Evolutionary conservation across 192 early-diverging fungal species (phyloP), one percentile per base, ranked within the genome.

Genomic region (Backusella parvicylindrica): DNA sequence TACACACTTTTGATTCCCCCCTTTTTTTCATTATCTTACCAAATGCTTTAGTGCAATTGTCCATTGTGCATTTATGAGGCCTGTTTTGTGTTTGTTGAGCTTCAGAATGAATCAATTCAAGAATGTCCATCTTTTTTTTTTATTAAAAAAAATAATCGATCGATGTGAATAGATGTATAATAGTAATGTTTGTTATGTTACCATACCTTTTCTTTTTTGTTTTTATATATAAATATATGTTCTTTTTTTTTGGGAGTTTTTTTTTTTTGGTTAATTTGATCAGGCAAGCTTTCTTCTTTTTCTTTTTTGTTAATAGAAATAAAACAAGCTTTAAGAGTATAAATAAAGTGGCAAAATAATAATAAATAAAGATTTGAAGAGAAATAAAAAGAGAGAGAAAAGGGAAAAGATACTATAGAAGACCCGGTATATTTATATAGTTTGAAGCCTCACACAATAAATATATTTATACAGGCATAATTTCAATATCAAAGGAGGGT

Each of bases 1-100:
- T 26, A 28, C 26, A 60, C 21, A 60, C 21, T 28, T 60, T 13
- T 28, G 2, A 23, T 21, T 6, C 18, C 49, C 23, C 23, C 21
- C 3, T 21, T 40, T 41, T 36, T 26, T 15, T 40, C 6, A 23
- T 40, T 31, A 47, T n/a, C 47, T 72, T 72, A 80, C 78, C 79
- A 75, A 95, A 95, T 41, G 88, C 83, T 81, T 95, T 95, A 66
- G 75, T 73, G 81, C 94, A 95, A 35, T 82, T 80, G 41, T 66
- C 65, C 83, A 87, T 91, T 35, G 81, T 71, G 75, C 93, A 95
- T 70, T 81, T 75, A 76, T 86, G 87, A 11, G 88, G 86, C 70
- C 84, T 83, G 68, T 76, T 83, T 75, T 85, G 82, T 36, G 77
- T 79, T 33, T 82, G 76, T 47, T 84, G 79, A 72, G 74, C 76